These are phyloP conservation scores for Malassezia sp. DNA, from an alignment of 1,284 basidiomycete species.

Conservation along the genomic window DNA sequence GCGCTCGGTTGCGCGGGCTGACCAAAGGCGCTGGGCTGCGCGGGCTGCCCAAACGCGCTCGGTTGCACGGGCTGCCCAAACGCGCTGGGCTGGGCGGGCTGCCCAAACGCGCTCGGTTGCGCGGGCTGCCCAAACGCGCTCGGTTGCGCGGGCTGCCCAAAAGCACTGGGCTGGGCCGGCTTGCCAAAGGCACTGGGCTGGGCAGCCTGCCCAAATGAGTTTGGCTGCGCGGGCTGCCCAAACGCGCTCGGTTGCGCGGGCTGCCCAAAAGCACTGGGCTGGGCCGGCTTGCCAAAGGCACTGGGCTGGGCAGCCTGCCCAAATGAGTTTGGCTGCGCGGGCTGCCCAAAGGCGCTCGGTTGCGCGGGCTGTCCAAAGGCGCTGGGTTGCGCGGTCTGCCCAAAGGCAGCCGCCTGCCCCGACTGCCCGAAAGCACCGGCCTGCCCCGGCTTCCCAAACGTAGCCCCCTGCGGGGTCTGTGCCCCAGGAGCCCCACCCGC, in stretches of 20 bases:
- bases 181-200: constrained; percentile 8
- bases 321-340: background rate
- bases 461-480: too few relatives aligned
- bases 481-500: background rate
- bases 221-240: background rate
- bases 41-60: background rate
- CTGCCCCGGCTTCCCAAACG: background rate
- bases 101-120: constrained; percentile 5
- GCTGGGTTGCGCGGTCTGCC: background rate
- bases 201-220: background rate
- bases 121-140: constrained; percentile 1
- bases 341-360: constrained; percentile 5
- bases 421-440: constrained; percentile 5
- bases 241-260: background rate
- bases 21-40: background rate
- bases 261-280: too few relatives aligned
- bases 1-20: too few relatives aligned
- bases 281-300: background rate
- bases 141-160: background rate
- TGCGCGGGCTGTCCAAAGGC: constrained; percentile 1
- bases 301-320: background rate
- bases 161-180: background rate
- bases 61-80: background rate
- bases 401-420: constrained; percentile 6
- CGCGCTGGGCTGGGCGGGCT: background rate